Base-by-base conservation (phyloP, 1,139 yeast genomes). In the Scheffersomyces titani region DNA sequence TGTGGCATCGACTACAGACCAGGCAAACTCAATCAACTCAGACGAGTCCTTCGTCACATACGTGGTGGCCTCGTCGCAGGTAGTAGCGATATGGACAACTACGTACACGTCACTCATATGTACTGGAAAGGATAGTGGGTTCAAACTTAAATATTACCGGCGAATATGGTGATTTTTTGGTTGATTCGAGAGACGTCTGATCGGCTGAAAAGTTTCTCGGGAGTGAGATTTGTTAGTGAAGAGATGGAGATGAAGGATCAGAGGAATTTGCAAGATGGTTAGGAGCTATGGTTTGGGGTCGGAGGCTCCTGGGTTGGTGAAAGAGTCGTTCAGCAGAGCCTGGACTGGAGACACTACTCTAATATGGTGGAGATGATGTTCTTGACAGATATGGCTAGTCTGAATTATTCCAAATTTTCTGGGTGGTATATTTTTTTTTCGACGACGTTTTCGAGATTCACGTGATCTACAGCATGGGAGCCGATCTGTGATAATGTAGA, bases 1-100 rank as follows among this genome's bases (percentile, higher is more conserved):
- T 1, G 65, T 52, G 51, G 81, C 72, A 58, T 80, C 80, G 20
- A 87, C 71, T 5, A 83, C 65, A 40, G 78, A 65, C 93, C 93
- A 89, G 3, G 91, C 85, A 21, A 89, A 70, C 66, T 87, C 91
- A 53, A 87, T 82, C 61, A 85, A 74, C 70, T 89, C 94, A 9
- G 88, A 78, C 16, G 88, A 76, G 68, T 89, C 94, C 61, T 82
- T 83, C 45, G 88, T 74, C 52, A 86, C 83, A 64, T 84, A 82
- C 45, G 81, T 77, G 45, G 84, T 80, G 54, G 84, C 80, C 56
- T 88, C 92, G 66, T 88, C 92, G 63, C 89, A 85, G 19, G 93
- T 89, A 46, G 91, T 85, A 57, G 87, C 81, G 51, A 87, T 71
- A 61, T 87, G 87, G 50, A 87, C 74, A 56, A 87, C 88, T 63